Base-by-base conservation (phyloP, 2,329 filamentous ascomycete genomes). In the Fusarium sp. region DNA sequence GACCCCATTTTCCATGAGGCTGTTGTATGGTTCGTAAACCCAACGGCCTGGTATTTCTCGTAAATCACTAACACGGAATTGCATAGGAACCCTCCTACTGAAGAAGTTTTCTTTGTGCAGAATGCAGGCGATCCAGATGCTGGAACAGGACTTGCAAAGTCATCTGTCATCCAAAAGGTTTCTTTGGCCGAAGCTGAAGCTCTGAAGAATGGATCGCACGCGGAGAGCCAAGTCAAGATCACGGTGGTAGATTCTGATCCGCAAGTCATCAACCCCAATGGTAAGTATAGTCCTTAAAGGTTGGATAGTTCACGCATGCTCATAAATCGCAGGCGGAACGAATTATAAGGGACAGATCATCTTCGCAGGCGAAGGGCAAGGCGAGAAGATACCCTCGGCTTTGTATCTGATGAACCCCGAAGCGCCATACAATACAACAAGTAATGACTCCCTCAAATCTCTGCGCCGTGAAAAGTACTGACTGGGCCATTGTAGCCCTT, bases 1-100 rank as follows among this genome's bases (percentile, higher is more conserved):
- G 82, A 88, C 52, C 86, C 86, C 0, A 74, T 88, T 10, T 90
- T 88, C 49, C 88, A 90, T 62, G 88, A 90, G 73, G 88, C 88
- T 12, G 86, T 88, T 15, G 83, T 88, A 1, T 90, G 87, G 86
- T 77, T 44, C 18, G 75, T 69, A 5, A 1, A 24, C 3, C 1
- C 13, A 2, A 10, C 6, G 4, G 5, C 20, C 0, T 28, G 24
- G 1, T 7, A 20, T 12, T 18, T 15, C 4, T 8, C 14, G 1
- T 5, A 12, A 31, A 31, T 31, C 31, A 31, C 49, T 56, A 5
- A 68, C 6, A n/a, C 5, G 1, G 2, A 10, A 12, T 7, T 2
- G 36, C 4, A 0, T 12, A 79, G 78, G 75, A 85, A 83, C 31
- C 80, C 77, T 24, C 83, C 82, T 1, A 88, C 85, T 0, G 84